Conservation (phyloP, 495 filamentous ascomycete species). For the Lepraria neglecta region DNA sequence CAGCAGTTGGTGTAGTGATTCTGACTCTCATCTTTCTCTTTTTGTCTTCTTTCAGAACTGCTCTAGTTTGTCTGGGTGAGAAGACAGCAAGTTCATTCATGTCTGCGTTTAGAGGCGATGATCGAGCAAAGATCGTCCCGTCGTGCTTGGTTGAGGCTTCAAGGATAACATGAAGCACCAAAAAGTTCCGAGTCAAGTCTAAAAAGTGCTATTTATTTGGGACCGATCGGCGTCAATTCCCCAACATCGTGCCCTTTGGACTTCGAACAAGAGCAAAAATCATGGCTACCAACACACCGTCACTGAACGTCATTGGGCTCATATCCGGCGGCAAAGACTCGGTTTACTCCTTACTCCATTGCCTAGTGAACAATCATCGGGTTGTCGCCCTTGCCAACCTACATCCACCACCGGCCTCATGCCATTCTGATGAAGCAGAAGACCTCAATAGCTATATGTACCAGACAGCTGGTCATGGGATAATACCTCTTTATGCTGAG, state of each 20-base stretch:
- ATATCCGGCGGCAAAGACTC: conserved; percentile 97
- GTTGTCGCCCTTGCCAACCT: conserved; percentile 88
- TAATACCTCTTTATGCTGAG: conserved; percentile 77
- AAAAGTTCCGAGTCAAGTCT: too few relatives aligned
- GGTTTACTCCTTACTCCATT: conserved; percentile 88
- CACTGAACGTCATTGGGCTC: conserved; percentile 78
- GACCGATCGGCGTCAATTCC: neutral
- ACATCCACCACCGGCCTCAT: conserved; percentile 47
- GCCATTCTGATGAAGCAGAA: conserved; percentile 1
- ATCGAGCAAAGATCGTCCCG: too few relatives aligned
- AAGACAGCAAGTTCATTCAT: too few relatives aligned
- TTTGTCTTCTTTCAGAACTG: too few relatives aligned
- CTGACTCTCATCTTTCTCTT: too few relatives aligned
- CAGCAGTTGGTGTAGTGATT: too few relatives aligned
- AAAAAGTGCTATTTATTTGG: too few relatives aligned
- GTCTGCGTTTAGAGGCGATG: too few relatives aligned
- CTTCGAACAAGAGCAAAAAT: neutral
- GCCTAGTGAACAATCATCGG: conserved; percentile 73
- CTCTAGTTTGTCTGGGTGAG: too few relatives aligned
- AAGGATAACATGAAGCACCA: too few relatives aligned
- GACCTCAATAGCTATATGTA: conserved; percentile 99
- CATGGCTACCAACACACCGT: conserved; percentile 20
- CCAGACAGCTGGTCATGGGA: conserved; percentile 85
- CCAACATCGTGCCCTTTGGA: too few relatives aligned
- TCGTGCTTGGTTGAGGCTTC: too few relatives aligned